phyloP scores from a whole-genome alignment of 2,329 filamentous ascomycete species.

The Drechslera avenae region DNA sequence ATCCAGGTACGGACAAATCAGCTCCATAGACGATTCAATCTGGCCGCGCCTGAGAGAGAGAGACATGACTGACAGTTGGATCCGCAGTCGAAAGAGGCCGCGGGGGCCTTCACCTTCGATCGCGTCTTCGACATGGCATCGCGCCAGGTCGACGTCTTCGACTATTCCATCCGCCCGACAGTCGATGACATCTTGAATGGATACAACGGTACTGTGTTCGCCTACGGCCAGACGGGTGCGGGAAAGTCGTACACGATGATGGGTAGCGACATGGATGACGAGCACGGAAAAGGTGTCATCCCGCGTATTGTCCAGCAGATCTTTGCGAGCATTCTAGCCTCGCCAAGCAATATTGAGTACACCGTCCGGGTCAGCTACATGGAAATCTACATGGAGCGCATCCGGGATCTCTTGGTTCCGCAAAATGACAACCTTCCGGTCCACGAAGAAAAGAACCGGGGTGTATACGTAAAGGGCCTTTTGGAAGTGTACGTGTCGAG shows the following conservation, averaged over 20 bases:
- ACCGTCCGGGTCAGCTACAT: conserved; percentile 99
- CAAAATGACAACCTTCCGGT: conserved; percentile 95
- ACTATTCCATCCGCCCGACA: conserved; percentile 94
- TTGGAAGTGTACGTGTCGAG: conserved; percentile 95
- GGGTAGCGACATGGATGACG: conserved; percentile 92
- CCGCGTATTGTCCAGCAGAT: conserved; percentile 97
- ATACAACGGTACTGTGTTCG: conserved; percentile 98
- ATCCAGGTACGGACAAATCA: conserved; percentile 69
- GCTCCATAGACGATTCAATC: background rate
- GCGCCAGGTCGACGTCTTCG: conserved; percentile 90
- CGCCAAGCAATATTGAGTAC: conserved; percentile 93
- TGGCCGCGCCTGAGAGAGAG: too few relatives aligned
- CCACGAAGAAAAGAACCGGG: conserved; percentile 96
- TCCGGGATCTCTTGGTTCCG: conserved; percentile 88
- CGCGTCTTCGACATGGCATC: conserved; percentile 95
- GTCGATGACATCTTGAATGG: conserved; percentile 98
- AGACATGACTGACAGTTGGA: conserved; percentile 21
- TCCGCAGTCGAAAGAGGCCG: conserved; percentile 75
- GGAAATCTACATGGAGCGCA: conserved; percentile 99
- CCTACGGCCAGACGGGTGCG: conserved; percentile 96
- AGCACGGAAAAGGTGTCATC: conserved; percentile 87
- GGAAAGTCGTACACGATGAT: conserved; percentile 99
- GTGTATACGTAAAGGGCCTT: conserved; percentile 95
- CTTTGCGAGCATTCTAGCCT: conserved; percentile 91
- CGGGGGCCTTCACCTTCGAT: conserved; percentile 89